These are phyloP conservation scores for Trichoderma lentiforme DNA, from an alignment of 2,329 filamentous ascomycete genomes.

Conservation along the genomic window DNA sequence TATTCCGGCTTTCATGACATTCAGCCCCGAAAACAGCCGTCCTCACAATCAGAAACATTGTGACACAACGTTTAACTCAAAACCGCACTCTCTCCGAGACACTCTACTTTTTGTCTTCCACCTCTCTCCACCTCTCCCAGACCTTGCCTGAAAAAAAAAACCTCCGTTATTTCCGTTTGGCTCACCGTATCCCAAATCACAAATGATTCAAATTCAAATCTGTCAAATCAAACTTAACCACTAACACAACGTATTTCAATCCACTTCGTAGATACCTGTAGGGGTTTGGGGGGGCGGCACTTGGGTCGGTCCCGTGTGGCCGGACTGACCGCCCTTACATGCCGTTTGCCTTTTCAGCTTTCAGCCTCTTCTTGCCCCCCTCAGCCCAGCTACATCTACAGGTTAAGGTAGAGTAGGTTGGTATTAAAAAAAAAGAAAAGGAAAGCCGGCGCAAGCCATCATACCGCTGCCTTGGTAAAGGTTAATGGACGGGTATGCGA, in stretches of 20 bases:
- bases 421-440: not conserved
- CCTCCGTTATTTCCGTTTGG: not conserved
- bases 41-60: not conserved
- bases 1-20: not conserved
- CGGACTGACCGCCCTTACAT: not conserved
- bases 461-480: not conserved
- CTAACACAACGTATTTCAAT: too few relatives aligned
- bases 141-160: not conserved
- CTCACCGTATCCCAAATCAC: not conserved
- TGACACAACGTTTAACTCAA: not conserved
- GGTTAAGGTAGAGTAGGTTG: not conserved
- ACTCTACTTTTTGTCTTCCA: not conserved
- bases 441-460: not conserved
- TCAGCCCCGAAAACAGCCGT: not conserved
- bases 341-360: not conserved
- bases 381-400: not conserved
- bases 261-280: too few relatives aligned
- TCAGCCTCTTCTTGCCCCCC: not conserved
- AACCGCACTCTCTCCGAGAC: not conserved
- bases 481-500: not conserved
- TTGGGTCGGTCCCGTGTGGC: not conserved
- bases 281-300: not conserved
- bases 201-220: not conserved
- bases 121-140: not conserved
- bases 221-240: not conserved